Base-by-base conservation (phyloP, 2,329 filamentous ascomycete species). In the Xylariaceae sp. region DNA sequence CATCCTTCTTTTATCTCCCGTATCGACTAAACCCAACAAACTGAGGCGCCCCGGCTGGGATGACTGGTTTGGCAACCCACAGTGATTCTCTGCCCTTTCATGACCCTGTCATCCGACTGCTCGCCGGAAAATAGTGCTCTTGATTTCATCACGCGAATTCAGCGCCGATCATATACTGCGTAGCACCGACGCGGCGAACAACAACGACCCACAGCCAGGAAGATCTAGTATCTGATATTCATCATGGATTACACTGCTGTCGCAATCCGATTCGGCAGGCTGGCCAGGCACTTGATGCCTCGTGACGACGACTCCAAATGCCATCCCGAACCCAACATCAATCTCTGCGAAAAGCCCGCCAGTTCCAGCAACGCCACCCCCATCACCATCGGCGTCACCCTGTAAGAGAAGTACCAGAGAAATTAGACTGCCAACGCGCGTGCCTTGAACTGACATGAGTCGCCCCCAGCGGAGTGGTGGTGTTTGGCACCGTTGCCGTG, bases 291-390 rank as follows among this genome's bases (percentile, higher is more conserved):
- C 9, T 41, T 64, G 41, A 32, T 64, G 2, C 32, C 32, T 19
- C 63, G 62, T 12, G 59, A 59, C 1, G 54, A 60, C 4, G 49
- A 55, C 4, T 39, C 46, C 18, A 52, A 60, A 19, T 65, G 63
- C 46, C 65, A 65, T 39, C 65, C 65, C n/a, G 46, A 39, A 15
- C 62, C 63, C 32, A 50, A 67, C 32, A 64, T 65, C 48, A 49
- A 67, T 51, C 61, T 66, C 1, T 68, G 66, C 57, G 64, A 68
- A 55, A 67, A 68, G 54, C 61, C 63, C 13, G 47, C 57, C 2
- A 57, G 54, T 9, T 53, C 61, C 9, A 54, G 51, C 13, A 54
- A 59, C 15, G 45, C 51, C 2, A 64, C 57, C 12, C 53, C 49
- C 5, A 65, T 68, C 45, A 51, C 62, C 34, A 53, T 67, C 36